Conservation (phyloP, 78 protist genomes). For the Dictyostelium citrinum region DNA sequence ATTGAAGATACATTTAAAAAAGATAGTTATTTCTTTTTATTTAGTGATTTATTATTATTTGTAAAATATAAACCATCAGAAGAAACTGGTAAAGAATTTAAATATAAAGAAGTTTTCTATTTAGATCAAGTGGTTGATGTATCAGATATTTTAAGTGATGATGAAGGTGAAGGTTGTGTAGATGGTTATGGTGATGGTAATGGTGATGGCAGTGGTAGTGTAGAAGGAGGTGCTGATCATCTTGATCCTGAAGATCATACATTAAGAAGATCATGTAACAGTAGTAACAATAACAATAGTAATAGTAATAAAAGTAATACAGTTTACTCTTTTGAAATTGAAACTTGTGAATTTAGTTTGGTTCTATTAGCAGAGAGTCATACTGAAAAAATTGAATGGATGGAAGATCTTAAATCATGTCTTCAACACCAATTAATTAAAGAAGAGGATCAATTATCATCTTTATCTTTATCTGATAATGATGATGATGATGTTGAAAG, state of each 20-base stretch:
- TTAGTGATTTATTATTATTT: constrained; percentile 46
- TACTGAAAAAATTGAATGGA: constrained; percentile 47
- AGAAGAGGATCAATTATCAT: constrained; percentile 56
- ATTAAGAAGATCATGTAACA: background rate
- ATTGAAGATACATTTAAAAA: constrained; percentile 64
- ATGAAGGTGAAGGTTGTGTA: constrained; percentile 26
- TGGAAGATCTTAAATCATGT: constrained; percentile 59
- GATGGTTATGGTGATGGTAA: background rate
- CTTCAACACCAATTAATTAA: constrained; percentile 25
- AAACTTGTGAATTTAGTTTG: constrained; percentile 28
- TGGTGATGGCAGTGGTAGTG: background rate
- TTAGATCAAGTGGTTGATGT: constrained; percentile 46
- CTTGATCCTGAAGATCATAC: background rate
- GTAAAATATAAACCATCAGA: constrained; percentile 68
- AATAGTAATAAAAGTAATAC: background rate
- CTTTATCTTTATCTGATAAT: background rate
- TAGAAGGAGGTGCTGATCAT: background rate
- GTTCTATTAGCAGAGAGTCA: constrained; percentile 37
- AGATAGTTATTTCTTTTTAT: constrained; percentile 68
- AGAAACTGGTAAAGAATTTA: constrained; percentile 78
- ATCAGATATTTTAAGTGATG: constrained; percentile 58
- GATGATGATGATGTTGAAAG: background rate
- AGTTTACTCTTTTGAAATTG: constrained; percentile 30
- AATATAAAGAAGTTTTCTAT: constrained; percentile 47
- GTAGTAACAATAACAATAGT: background rate